A percentile compares a stretch with the other conserved stretches of the same genome.
These are phyloP conservation scores for Pelargonium myrrhifolium DNA, from an alignment of 441 rosid genomes.

Conservation along the genomic window DNA sequence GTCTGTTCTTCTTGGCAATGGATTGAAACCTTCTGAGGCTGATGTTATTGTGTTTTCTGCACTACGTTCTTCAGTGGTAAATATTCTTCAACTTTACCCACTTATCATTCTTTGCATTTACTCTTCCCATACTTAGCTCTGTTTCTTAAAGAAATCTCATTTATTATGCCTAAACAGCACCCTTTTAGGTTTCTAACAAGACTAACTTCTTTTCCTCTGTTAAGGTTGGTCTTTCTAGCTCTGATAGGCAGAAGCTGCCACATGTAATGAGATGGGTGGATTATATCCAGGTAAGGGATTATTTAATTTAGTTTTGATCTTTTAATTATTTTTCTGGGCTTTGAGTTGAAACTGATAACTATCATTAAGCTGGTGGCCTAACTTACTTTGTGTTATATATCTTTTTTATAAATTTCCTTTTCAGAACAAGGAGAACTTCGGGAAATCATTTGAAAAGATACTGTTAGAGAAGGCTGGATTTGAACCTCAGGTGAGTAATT, in stretches of 20 bases:
- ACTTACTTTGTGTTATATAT: not conserved
- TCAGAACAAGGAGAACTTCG: constrained; percentile 51
- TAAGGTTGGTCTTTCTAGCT: constrained; percentile 51
- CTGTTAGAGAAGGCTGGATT: constrained; percentile 46
- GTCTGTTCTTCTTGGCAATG: constrained; percentile 68
- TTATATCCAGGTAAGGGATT: constrained; percentile 59
- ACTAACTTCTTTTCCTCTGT: constrained; percentile 21
- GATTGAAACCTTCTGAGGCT: constrained; percentile 62
- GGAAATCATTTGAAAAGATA: constrained; percentile 43
- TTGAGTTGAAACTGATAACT: too few species aligned
- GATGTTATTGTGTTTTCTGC: constrained; percentile 65
- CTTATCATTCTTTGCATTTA: not conserved
- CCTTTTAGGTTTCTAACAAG: constrained; percentile 9
- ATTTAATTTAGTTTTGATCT: not conserved
- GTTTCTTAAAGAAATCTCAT: not conserved
- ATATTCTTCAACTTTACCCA: constrained; percentile 14
- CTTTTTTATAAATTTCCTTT: constrained; percentile 13
- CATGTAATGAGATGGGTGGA: constrained; percentile 86
- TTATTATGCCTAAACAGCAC: constrained; percentile 1
- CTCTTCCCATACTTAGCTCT: not conserved
- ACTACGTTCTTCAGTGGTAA: constrained; percentile 64
- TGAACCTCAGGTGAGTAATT: constrained; percentile 43
- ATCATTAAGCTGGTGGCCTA: not conserved
- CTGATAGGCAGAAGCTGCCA: constrained; percentile 44
- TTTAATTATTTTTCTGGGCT: not conserved